phyloP scores from a whole-genome alignment of 331 rosid species.

The Dryas integrifolia region DNA sequence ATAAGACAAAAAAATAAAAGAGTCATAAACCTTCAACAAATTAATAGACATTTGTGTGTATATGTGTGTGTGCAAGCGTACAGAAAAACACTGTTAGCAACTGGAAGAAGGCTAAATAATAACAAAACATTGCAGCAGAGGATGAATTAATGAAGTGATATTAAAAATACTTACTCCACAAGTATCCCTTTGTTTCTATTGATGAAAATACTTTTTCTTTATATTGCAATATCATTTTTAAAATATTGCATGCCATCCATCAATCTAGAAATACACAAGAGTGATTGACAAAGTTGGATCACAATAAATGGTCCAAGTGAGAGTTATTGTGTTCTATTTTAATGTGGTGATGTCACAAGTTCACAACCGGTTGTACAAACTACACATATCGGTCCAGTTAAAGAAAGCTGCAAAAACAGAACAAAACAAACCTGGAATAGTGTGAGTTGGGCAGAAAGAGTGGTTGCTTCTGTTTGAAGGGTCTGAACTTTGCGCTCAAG shows the following conservation, averaged over 20 bases:
- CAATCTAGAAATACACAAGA: background rate
- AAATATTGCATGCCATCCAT: background rate
- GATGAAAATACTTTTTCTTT: background rate
- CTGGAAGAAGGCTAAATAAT: background rate
- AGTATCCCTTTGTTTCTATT: background rate
- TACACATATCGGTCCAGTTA: background rate
- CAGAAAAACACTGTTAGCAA: background rate
- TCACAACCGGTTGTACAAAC: background rate
- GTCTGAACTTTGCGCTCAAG: constrained; percentile 98
- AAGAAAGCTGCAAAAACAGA: background rate
- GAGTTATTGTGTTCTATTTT: background rate
- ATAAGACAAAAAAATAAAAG: constrained; percentile 23
- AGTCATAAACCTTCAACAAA: constrained; percentile 19
- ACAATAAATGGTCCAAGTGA: background rate
- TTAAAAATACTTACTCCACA: background rate
- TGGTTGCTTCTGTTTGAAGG: constrained; percentile 98
- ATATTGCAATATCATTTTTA: background rate
- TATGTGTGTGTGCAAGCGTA: background rate
- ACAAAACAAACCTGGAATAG: constrained; percentile 74
- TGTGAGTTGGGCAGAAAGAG: constrained; percentile 94
- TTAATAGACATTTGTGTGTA: background rate
- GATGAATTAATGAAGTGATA: background rate
- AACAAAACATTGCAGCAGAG: constrained; percentile 1
- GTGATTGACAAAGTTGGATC: background rate
- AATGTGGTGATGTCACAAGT: background rate